These are phyloP conservation scores for Botrytis galanthina DNA, from an alignment of 2,329 filamentous ascomycete genomes.

Conservation along the genomic window DNA sequence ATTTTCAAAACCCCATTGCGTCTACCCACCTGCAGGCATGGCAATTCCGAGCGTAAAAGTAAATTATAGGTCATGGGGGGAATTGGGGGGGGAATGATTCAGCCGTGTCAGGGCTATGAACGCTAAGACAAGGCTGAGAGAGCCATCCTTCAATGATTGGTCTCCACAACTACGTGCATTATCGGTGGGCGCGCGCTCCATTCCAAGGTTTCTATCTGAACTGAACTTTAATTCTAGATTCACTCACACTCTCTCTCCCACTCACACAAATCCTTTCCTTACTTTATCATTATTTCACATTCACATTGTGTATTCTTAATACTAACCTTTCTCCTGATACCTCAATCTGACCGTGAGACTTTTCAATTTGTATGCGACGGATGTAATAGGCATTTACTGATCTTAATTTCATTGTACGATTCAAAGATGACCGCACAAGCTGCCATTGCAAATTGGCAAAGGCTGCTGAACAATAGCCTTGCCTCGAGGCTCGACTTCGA, in stretches of 20 bases:
- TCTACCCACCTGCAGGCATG: neutral
- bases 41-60: neutral
- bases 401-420: neutral
- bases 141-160: neutral
- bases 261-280: neutral
- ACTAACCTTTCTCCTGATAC: neutral
- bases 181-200: constrained; percentile 4
- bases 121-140: neutral
- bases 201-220: neutral
- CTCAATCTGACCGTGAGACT: too few species aligned
- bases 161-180: neutral
- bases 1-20: neutral
- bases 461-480: constrained; percentile 52
- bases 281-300: neutral
- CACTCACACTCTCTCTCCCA: neutral
- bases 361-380: neutral
- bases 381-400: neutral
- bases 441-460: constrained; percentile 43
- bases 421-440: constrained; percentile 9
- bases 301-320: neutral
- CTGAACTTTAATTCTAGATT: constrained; percentile 1
- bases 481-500: constrained; percentile 51
- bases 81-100: neutral
- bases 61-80: neutral
- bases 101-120: neutral